Evolutionary conservation across 2,329 filamentous ascomycete species (phyloP).

Genomic region (Hypoxylon sp.): DNA sequence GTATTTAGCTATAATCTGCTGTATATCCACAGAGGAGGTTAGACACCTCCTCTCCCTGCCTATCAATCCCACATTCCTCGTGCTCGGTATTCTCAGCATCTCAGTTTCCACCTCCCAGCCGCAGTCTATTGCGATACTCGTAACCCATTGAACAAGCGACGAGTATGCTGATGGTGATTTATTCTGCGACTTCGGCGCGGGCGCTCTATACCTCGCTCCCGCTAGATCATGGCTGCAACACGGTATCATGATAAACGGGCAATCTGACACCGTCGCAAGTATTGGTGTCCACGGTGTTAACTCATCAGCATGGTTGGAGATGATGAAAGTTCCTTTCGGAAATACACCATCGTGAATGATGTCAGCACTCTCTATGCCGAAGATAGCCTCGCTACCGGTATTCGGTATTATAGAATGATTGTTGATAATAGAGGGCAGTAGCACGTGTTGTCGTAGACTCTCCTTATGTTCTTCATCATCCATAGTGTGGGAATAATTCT

Average conservation of each 20-base stretch:
- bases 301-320: constrained; percentile 97
- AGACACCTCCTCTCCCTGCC: constrained; percentile 64
- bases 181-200: constrained; percentile 62
- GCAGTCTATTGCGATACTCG: constrained; percentile 74
- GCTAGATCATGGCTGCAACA: constrained; percentile 92
- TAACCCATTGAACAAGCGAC: constrained; percentile 83
- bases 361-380: constrained; percentile 38
- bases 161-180: constrained; percentile 79
- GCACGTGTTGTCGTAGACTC: constrained; percentile 60
- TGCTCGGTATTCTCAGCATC: constrained; percentile 90
- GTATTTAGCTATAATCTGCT: constrained; percentile 61
- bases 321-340: constrained; percentile 82
- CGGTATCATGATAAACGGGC: constrained; percentile 91
- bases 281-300: constrained; percentile 96
- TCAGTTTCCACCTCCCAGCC: constrained; percentile 85
- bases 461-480: constrained; percentile 30
- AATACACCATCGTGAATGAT: constrained; percentile 73
- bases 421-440: constrained; percentile 61
- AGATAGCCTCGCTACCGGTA: constrained; percentile 22
- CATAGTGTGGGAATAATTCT: constrained; percentile 64
- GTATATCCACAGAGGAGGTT: constrained; percentile 54
- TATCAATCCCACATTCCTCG: constrained; percentile 84
- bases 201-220: constrained; percentile 78
- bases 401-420: constrained; percentile 33
- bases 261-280: constrained; percentile 78